Percentiles rank a stretch among this genome's conserved stretches.
phyloP scores from a whole-genome alignment of 805 yeast species.

The Candida palmyrensis region DNA sequence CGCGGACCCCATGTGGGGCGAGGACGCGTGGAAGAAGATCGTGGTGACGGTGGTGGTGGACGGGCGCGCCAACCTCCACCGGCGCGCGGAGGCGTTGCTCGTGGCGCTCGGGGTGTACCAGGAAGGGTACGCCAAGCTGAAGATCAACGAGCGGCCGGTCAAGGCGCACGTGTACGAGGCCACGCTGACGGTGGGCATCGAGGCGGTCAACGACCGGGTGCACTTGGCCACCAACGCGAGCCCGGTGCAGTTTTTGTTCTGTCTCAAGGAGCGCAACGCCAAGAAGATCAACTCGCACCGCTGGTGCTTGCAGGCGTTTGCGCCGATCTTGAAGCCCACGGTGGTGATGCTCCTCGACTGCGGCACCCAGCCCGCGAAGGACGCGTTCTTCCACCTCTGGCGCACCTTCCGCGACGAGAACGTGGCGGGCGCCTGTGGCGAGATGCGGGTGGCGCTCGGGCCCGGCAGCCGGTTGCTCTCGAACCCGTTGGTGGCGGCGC shows the following conservation, averaged over 20 bases:
- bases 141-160: conserved; percentile 77
- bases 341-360: conserved; percentile 86
- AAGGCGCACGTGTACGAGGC: conserved; percentile 89
- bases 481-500: conserved; percentile 93
- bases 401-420: conserved; percentile 71
- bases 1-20: conserved; percentile 81
- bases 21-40: conserved; percentile 89
- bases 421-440: conserved; percentile 98
- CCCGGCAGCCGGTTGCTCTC: conserved; percentile 41
- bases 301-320: conserved; percentile 95
- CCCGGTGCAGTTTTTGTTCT: conserved; percentile 86
- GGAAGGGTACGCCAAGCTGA: conserved; percentile 92
- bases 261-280: conserved; percentile 83
- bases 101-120: conserved; percentile 89
- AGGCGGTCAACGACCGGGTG: conserved; percentile 59
- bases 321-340: conserved; percentile 74
- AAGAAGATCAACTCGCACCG: conserved; percentile 93
- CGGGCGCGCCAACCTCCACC: conserved; percentile 82
- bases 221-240: conserved; percentile 61
- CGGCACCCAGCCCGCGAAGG: conserved; percentile 86
- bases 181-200: conserved; percentile 85
- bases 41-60: conserved; percentile 88
- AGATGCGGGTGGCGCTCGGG: conserved; percentile 84
- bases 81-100: conserved; percentile 71
- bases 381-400: conserved; percentile 88